phyloP scores from a whole-genome alignment of 352 stramenopile genomes.

The Pythium dissotocum region DNA sequence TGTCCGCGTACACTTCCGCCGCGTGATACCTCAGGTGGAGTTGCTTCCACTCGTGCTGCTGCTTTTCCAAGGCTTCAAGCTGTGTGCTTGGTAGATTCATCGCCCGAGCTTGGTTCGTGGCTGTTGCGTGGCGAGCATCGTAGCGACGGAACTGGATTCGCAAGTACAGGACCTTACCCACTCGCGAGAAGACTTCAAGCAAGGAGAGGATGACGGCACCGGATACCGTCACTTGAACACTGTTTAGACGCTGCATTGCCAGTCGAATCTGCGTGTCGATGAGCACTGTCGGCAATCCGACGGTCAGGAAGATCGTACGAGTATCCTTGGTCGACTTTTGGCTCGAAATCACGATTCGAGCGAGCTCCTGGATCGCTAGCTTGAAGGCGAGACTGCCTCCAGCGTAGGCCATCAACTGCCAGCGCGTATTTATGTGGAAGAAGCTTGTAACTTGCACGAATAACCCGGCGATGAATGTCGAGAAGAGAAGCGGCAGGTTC shows the following conservation, averaged over 20 bases:
- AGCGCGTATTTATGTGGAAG: conserved; percentile 20
- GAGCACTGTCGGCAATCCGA: conserved; percentile 41
- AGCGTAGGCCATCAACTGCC: conserved; percentile 26
- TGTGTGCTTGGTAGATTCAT: background rate
- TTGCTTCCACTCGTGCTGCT: conserved; percentile 3
- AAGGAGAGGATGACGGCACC: conserved; percentile 35
- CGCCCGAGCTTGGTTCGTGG: background rate
- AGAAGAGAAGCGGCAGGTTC: background rate
- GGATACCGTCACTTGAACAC: conserved; percentile 25
- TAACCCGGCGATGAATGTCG: conserved; percentile 21
- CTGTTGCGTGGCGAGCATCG: conserved; percentile 10
- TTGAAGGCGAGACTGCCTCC: conserved; percentile 37
- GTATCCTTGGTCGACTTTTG: conserved; percentile 35
- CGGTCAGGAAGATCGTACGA: conserved; percentile 41
- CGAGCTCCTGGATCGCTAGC: conserved; percentile 35
- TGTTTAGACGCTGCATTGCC: conserved; percentile 33
- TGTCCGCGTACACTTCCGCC: conserved; percentile 31
- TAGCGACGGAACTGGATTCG: conserved; percentile 26
- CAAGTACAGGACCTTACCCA: conserved; percentile 31
- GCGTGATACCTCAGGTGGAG: conserved; percentile 15
- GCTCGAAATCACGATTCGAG: conserved; percentile 21
- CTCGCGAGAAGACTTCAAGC: conserved; percentile 35
- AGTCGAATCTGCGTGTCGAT: conserved; percentile 52
- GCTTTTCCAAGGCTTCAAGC: background rate
- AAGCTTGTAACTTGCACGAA: conserved; percentile 34